A percentile compares a stretch with the other conserved stretches of the same genome.
phyloP scores from a whole-genome alignment of 495 filamentous ascomycete species.

The Hypoxylon crocopeplum region DNA sequence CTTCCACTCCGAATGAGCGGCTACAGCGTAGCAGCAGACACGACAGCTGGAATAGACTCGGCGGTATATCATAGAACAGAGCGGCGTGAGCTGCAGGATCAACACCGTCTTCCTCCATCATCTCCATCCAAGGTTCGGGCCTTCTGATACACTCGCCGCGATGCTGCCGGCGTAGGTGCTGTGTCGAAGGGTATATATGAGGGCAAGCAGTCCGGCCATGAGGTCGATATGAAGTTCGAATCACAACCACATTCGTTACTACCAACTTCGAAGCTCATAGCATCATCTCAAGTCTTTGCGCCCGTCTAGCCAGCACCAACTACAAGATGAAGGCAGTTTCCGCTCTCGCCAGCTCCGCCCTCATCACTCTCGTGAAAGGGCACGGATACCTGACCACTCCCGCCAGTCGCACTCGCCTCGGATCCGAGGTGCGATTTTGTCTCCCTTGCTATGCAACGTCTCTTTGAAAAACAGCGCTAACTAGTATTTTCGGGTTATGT shows the following conservation, averaged over 20 bases:
- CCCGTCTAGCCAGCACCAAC: not conserved
- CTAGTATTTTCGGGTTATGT: not conserved
- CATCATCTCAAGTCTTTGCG: not conserved
- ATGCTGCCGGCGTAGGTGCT: conserved; percentile 5
- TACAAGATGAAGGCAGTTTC: conserved; percentile 32
- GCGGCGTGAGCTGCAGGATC: conserved; percentile 7
- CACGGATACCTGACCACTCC: conserved; percentile 59
- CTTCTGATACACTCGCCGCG: conserved; percentile 20
- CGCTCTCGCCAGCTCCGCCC: conserved; percentile 17
- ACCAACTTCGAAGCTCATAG: not conserved
- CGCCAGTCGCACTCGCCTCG: conserved; percentile 55
- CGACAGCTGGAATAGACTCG: conserved; percentile 15
- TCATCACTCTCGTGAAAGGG: conserved; percentile 35
- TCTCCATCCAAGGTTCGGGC: conserved; percentile 25
- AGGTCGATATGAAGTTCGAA: conserved; percentile 6
- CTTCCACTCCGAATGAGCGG: conserved; percentile 7
- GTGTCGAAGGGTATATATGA: conserved; percentile 23
- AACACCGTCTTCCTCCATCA: not conserved
- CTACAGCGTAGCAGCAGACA: conserved; percentile 16
- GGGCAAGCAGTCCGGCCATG: not conserved
- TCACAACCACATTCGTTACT: conserved; percentile 1
- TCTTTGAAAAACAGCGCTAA: conserved; percentile 3
- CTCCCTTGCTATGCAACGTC: not conserved
- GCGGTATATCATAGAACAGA: conserved; percentile 20
- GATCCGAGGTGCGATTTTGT: conserved; percentile 48